Evolutionary conservation across 164 flowering plant species (phyloP), one percentile per base, ranked within the genome.

Genomic region (Chimonanthus salicifolius): DNA sequence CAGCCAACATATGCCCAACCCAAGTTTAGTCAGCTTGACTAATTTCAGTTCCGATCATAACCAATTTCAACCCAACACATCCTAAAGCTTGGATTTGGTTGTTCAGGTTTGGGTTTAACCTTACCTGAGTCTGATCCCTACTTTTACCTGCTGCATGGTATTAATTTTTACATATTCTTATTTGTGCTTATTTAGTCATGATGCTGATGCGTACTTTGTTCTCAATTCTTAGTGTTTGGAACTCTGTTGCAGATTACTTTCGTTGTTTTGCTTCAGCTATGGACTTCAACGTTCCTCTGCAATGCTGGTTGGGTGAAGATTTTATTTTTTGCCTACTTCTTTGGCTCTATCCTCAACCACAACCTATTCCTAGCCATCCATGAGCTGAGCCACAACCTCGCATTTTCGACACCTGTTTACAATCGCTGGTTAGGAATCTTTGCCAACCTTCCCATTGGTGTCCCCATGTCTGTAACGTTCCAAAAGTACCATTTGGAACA

Each of bases 391-490:
- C 99, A 94, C 87, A 94, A 94, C 78, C 97, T 94, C 5, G 99
- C 99, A 77, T 94, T 94, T 91, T 86, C 90, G 6, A 91, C 87
- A 64, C 99, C 97, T 0, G 79, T 81, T 60, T 85, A 85, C 84
- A 94, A 94, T 85, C 94, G 94, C 3, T 94, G 97, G 93, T 87
- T 94, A 7, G 99, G 99, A 45, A 94, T 94, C 76, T 92, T 94
- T 16, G 99, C 99, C 46, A 94, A 94, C 78, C 95, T 94, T 66
- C 99, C 99, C 2, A 83, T 94, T 15, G 97, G 99, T 43, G 92
- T 94, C 20, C 99, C 97, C 48, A 92, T 94, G 97, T 92, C 99
- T 5, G 84, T 94, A 69, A 94, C 99, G 44, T 94, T 94, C 88
- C 99, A 94, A 79, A 94, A 94, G 74, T 92, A 94, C 75, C 98